Evolutionary conservation across 2,329 filamentous ascomycete species (phyloP).

Genomic region (Colletotrichum destructivum): DNA sequence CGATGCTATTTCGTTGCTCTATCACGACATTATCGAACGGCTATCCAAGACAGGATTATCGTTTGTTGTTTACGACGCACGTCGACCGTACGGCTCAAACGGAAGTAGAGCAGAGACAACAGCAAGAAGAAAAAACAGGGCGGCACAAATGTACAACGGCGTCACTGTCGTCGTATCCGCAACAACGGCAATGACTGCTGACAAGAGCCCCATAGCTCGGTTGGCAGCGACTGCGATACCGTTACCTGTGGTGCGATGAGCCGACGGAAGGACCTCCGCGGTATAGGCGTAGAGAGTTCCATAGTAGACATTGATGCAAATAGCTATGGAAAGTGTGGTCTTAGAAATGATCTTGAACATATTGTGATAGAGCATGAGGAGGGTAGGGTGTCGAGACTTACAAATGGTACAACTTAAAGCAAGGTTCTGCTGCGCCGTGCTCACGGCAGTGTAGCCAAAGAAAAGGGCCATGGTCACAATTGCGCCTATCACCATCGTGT

Average conservation of each 20-base stretch:
- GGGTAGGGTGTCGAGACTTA: too few species aligned
- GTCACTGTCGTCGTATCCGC: constrained; percentile 71
- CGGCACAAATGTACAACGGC: constrained; percentile 78
- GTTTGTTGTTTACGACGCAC: too few species aligned
- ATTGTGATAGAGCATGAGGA: too few species aligned
- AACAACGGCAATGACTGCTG: constrained; percentile 47
- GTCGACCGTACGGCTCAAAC: constrained; percentile 74
- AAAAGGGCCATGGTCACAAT: constrained; percentile 79
- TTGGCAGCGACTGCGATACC: constrained; percentile 80
- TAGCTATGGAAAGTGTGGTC: constrained; percentile 56
- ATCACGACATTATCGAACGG: too few species aligned
- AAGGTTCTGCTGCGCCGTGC: constrained; percentile 72
- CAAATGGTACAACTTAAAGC: constrained; percentile 73
- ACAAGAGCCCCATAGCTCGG: constrained; percentile 54
- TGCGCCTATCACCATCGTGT: constrained; percentile 78
- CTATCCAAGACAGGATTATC: too few species aligned
- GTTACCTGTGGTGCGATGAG: constrained; percentile 82
- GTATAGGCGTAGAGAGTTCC: constrained; percentile 77
- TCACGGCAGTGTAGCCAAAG: constrained; percentile 80
- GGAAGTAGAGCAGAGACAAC: constrained; percentile 70
- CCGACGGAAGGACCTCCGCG: constrained; percentile 74
- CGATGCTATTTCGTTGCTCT: too few species aligned
- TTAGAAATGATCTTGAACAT: too few species aligned
- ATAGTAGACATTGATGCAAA: constrained; percentile 80
- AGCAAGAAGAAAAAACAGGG: constrained; percentile 74